Base-by-base conservation (phyloP, 345 rosid genomes). In the Schrenkiella parvula region DNA sequence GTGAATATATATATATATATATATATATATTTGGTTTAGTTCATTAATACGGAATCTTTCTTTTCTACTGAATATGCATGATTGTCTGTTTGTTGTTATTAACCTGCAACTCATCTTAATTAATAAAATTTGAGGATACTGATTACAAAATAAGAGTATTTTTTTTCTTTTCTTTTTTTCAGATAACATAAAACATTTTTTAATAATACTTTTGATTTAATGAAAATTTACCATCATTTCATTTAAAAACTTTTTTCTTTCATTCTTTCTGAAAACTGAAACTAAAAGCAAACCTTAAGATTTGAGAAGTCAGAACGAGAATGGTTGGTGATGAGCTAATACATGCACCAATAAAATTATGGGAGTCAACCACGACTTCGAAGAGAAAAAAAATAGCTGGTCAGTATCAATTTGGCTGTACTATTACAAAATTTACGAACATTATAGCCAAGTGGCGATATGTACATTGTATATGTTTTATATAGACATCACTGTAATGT, bases 311-410 rank as follows among this genome's bases (percentile, higher is more conserved):
- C 57, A 19, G 53, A 46, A 46, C 12, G 38, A 12, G 22, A 48
- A 48, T 66, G 72, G 61, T 46, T 73, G 66, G 72, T 74, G 41
- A 55, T 13, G 66, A 46, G 51, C 15, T 32, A 56, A 65, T 58
- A 19, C 51, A 66, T 74, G 61, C 52, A 74, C 62, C 44, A 59
- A 51, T 53, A 11, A 15, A 51, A 69, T 15, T 8, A 29, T 38
- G 25, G 34, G 61, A 37, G 72, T 39, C 34, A 61, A 66, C 72
- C 21, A 19, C 42, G 55, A 39, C 61, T 48, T 48, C n/a, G 38
- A 43, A 22, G 8, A 25, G 44, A 38, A n/a, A 22, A 1, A 3
- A 26, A 31, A 8, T 15, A 43, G 10, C 54, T 64, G 48, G 58
- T 23, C 64, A 63, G 42, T 54, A 25, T 54, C 65, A 44, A 55